Percentiles rank a stretch among this genome's conserved stretches.
Evolutionary conservation across 2,329 filamentous ascomycete genomes (phyloP).

Genomic region (Capronia americana): DNA sequence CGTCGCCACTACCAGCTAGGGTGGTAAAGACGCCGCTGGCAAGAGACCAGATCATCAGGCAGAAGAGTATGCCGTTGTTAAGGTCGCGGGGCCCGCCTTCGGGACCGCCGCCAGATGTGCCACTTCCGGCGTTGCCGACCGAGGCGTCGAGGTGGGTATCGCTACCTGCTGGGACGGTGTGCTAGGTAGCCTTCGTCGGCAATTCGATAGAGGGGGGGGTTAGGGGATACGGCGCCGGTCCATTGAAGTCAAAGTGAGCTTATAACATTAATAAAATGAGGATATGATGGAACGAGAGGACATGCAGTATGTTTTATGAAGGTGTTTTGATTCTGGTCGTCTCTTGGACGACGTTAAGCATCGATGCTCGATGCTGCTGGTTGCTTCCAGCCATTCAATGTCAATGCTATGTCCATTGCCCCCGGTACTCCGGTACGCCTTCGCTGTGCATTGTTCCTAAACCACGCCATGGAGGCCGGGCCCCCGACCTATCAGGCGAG

Average conservation of each 20-base stretch:
- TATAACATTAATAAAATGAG: not conserved
- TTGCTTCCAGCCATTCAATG: conserved; percentile 7
- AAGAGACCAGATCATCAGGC: conserved; percentile 24
- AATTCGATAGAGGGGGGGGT: not conserved
- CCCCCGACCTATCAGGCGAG: not conserved
- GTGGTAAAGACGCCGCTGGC: conserved; percentile 23
- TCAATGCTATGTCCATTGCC: conserved; percentile 5
- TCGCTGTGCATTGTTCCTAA: conserved; percentile 1
- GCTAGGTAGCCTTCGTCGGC: not conserved
- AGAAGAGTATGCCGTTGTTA: conserved; percentile 34
- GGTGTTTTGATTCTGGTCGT: conserved; percentile 13
- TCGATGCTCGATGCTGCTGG: conserved; percentile 12
- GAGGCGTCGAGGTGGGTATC: conserved; percentile 9
- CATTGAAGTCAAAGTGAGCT: not conserved
- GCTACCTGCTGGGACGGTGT: not conserved
- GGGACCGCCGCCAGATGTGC: conserved; percentile 32
- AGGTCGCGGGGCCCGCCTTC: conserved; percentile 20
- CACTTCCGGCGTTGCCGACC: conserved; percentile 32
- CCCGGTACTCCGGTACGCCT: conserved; percentile 7
- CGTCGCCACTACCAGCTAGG: conserved; percentile 8
- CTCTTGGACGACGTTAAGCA: conserved; percentile 8
- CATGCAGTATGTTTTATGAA: not conserved
- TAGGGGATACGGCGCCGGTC: not conserved
- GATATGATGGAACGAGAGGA: not conserved
- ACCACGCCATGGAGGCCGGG: not conserved